phyloP scores from a whole-genome alignment of 768 basidiomycete species.

The Naganishia vaughanmartiniae region DNA sequence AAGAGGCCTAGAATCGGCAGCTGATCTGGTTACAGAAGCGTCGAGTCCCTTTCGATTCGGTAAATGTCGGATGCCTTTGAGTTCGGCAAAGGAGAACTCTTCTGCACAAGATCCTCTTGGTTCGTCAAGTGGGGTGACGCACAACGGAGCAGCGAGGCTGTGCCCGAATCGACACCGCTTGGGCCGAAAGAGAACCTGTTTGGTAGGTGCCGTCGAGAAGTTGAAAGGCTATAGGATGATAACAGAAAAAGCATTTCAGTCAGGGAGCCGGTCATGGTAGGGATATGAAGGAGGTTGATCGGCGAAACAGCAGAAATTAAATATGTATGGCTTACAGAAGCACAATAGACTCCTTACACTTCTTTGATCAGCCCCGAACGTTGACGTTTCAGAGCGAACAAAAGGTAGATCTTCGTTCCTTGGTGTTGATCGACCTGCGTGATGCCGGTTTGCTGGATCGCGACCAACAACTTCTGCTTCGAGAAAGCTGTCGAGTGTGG shows the following conservation, averaged over 20 bases:
- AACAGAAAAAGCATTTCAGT: not conserved
- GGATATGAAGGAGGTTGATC: not conserved
- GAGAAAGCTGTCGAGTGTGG: not conserved
- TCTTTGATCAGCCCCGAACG: not conserved
- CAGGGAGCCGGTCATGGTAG: not conserved
- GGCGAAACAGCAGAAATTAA: not conserved
- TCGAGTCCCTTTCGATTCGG: constrained; percentile 14
- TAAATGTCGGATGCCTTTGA: not conserved
- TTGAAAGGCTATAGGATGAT: not conserved
- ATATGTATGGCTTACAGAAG: not conserved
- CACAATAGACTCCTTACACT: not conserved
- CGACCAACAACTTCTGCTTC: not conserved
- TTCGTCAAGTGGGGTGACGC: not conserved
- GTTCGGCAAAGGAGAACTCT: not conserved
- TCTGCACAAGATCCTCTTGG: not conserved
- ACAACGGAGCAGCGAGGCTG: constrained; percentile 2
- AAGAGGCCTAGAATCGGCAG: constrained; percentile 1
- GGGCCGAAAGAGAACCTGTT: not conserved
- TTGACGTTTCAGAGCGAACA: constrained; percentile 3
- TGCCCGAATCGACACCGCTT: not conserved
- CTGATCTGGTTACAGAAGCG: too few species aligned
- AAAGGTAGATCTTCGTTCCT: not conserved
- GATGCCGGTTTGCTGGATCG: not conserved
- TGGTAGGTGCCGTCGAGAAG: not conserved
- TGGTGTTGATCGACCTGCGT: not conserved